Base-by-base conservation (phyloP, 768 basidiomycete genomes). In the Aureoboletus auriporus region DNA sequence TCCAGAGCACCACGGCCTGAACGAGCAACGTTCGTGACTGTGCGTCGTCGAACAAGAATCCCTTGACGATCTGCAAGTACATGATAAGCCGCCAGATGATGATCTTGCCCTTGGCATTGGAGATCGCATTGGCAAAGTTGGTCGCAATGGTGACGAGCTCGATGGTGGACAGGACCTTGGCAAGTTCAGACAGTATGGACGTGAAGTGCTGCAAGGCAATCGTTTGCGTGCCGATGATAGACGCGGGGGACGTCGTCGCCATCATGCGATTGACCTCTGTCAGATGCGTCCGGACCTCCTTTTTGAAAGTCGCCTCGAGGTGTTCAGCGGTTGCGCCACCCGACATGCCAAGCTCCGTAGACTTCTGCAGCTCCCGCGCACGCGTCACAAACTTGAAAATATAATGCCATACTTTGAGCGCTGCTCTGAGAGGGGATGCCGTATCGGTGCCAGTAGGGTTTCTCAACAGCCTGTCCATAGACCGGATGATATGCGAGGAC, bases 181-280 rank as follows among this genome's bases (percentile, higher is more conserved):
- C 75, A 16, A 97, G 75, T 62, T 93, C 89, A 5, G 94, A 93
- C 9, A 98, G 74, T 53, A 95, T 89, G 20, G 90, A 86, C 3
- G 91, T 87, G 64, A 96, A 97, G 68, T 93, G 88, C 62, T 94
- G 92, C 11, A 96, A 74, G 6, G 93, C 93, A 51, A 95, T 85
- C 1, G 92, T 93, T 62, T 98, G 95, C 2, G 95, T 95, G 43
- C 95, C 95, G 42, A 98, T 92, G 64, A 96, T 87, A n/a, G 88
- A 82, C 6, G 83, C 76, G 0, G 92, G 93, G 3, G 82, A 75
- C 0, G 79, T 75, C 2, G 78, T 80, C 0, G 83, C 76, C 95
- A 98, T 95, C 82, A 98, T 86, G 39, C 80, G 75, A 57, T 90
- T 95, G 50, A 96, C 82, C 56, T 89, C 86, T 2, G 71, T 67